phyloP scores from a whole-genome alignment of 2,329 filamentous ascomycete genomes.

The Cordyceps cicadae region DNA sequence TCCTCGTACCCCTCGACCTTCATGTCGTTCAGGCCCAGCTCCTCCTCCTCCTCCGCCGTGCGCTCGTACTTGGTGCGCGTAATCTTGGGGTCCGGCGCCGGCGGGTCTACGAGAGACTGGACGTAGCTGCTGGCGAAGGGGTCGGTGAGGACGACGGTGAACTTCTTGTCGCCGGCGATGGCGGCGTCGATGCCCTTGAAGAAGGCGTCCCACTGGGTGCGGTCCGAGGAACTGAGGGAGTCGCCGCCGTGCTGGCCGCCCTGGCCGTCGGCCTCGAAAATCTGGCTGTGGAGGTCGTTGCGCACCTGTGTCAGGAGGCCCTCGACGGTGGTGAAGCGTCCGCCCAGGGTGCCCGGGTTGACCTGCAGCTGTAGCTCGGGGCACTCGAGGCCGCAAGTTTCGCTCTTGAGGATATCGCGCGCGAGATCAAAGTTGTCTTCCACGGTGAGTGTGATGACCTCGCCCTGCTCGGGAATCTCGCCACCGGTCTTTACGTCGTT shows the following conservation, averaged over 20 bases:
- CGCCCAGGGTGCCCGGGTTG: constrained; percentile 88
- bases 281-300: constrained; percentile 77
- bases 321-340: constrained; percentile 94
- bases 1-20: constrained; percentile 75
- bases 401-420: constrained; percentile 91
- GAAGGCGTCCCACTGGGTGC: constrained; percentile 69
- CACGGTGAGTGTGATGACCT: constrained; percentile 71
- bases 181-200: constrained; percentile 69
- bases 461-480: constrained; percentile 77
- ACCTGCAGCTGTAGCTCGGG: constrained; percentile 81
- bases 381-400: constrained; percentile 80
- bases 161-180: constrained; percentile 70
- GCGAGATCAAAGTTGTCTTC: constrained; percentile 64
- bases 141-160: constrained; percentile 76
- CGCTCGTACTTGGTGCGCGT: constrained; percentile 73
- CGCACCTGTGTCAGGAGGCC: constrained; percentile 88
- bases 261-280: constrained; percentile 66
- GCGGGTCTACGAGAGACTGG: constrained; percentile 75
- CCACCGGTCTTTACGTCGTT: constrained; percentile 98
- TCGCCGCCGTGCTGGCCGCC: constrained; percentile 80
- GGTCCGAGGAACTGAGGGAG: constrained; percentile 59
- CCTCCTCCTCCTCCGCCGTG: constrained; percentile 87
- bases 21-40: constrained; percentile 86
- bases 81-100: constrained; percentile 66
- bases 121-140: constrained; percentile 90